Conservation (phyloP, 805 yeast genomes). For the Ogataea siamensis region DNA sequence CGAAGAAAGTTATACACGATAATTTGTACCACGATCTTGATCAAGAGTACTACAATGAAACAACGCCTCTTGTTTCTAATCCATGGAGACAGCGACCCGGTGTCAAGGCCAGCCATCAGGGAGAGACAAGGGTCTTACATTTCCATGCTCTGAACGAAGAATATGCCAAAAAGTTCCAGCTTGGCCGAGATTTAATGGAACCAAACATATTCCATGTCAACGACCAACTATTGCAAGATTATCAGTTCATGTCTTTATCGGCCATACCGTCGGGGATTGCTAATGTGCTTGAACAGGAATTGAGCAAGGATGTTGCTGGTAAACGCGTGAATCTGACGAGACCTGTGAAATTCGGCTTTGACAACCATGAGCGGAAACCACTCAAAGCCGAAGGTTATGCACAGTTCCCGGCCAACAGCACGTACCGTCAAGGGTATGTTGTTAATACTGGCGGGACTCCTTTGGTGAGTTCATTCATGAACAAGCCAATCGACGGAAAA, state of each 20-base stretch:
- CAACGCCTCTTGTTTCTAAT: conserved; percentile 11
- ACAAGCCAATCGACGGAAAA: conserved; percentile 17
- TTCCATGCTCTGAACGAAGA: conserved; percentile 9
- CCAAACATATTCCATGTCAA: conserved; percentile 20
- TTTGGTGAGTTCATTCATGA: conserved; percentile 27
- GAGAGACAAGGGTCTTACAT: conserved; percentile 17
- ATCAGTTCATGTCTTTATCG: conserved; percentile 7
- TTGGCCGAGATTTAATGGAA: conserved; percentile 16
- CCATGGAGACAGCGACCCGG: conserved; percentile 17
- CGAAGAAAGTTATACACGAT: conserved; percentile 5
- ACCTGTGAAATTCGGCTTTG: conserved; percentile 19
- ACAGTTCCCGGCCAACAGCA: conserved; percentile 22
- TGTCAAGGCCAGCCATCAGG: conserved; percentile 12
- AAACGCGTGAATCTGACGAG: conserved; percentile 11
- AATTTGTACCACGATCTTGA: conserved; percentile 9
- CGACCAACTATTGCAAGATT: conserved; percentile 9
- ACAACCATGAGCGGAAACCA: conserved; percentile 11
- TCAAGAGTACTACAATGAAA: conserved; percentile 14
- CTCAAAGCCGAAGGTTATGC: conserved; percentile 7
- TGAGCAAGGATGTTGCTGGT: conserved; percentile 7
- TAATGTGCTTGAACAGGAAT: neutral
- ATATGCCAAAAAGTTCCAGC: conserved; percentile 15
- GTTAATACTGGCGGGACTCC: conserved; percentile 35
- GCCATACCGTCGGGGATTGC: conserved; percentile 4
- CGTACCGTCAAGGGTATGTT: conserved; percentile 26